Evolutionary conservation across 2,329 filamentous ascomycete species (phyloP).

Genomic region (Clonostachys solani): DNA sequence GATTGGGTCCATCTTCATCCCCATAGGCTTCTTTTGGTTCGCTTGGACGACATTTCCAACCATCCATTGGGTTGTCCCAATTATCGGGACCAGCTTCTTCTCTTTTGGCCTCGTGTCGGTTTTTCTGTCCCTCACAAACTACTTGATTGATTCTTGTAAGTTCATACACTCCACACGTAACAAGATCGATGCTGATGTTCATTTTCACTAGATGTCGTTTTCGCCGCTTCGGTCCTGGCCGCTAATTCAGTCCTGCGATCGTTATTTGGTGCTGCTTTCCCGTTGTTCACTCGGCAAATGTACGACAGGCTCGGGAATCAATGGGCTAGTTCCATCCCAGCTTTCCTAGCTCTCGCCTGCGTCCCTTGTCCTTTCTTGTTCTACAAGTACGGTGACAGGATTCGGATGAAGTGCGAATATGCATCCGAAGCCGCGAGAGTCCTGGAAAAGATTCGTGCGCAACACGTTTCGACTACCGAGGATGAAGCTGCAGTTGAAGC

Average conservation of each 20-base stretch:
- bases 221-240: constrained; percentile 64
- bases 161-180: too few species aligned
- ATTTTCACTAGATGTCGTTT: constrained; percentile 48
- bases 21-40: constrained; percentile 54
- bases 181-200: too few species aligned
- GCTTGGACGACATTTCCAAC: constrained; percentile 50
- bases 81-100: constrained; percentile 30
- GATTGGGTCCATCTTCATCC: constrained; percentile 47
- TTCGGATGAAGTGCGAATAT: constrained; percentile 50
- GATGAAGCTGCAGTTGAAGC: too few species aligned
- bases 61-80: constrained; percentile 47
- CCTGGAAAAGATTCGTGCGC: too few species aligned
- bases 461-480: too few species aligned
- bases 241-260: constrained; percentile 65
- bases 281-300: constrained; percentile 56
- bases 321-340: constrained; percentile 66
- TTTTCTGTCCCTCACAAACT: constrained; percentile 55
- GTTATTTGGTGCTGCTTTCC: constrained; percentile 63
- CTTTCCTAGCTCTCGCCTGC: constrained; percentile 60
- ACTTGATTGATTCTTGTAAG: constrained; percentile 51
- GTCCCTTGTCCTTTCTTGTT: constrained; percentile 56
- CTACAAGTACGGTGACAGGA: constrained; percentile 50
- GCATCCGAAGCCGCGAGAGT: constrained; percentile 29
- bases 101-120: constrained; percentile 55
- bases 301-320: constrained; percentile 56